Evolutionary conservation across 805 yeast genomes (phyloP).

Genomic region (Zygosaccharomyces rouxii): DNA sequence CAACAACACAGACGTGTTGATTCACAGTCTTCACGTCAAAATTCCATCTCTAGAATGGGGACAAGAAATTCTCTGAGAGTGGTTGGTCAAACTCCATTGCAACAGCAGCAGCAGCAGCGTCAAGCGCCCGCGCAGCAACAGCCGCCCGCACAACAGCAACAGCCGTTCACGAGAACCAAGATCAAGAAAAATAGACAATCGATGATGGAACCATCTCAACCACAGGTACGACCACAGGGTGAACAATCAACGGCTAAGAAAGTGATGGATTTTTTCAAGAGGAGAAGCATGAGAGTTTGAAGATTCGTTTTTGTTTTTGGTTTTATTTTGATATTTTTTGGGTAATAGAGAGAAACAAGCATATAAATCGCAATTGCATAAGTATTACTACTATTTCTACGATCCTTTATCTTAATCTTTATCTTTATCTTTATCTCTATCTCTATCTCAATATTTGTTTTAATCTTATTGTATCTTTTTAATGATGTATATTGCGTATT

Average conservation of each 20-base stretch:
- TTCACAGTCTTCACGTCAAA: neutral
- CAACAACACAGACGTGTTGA: neutral
- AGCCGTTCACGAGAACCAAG: constrained; percentile 1
- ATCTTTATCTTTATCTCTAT: neutral
- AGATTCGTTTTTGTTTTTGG: neutral
- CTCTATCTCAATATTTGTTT: neutral
- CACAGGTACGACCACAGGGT: constrained; percentile 38
- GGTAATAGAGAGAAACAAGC: neutral
- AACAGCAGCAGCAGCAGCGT: neutral
- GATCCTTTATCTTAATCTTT: neutral
- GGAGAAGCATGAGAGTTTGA: constrained; percentile 46
- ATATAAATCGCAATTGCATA: neutral
- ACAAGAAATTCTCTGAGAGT: neutral
- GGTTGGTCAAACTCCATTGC: neutral
- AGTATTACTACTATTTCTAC: neutral
- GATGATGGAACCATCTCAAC: constrained; percentile 8
- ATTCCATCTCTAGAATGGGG: neutral
- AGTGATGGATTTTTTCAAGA: constrained; percentile 73
- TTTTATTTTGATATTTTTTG: neutral
- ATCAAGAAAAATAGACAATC: constrained; percentile 13
- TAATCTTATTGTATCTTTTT: neutral
- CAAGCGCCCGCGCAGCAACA: neutral
- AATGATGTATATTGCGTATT: constrained; percentile 6
- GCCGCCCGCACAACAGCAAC: neutral
- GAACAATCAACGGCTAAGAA: constrained; percentile 69